Evolutionary conservation across 2,329 filamentous ascomycete genomes (phyloP).

Genomic region (Dryadomyces sulphureus): DNA sequence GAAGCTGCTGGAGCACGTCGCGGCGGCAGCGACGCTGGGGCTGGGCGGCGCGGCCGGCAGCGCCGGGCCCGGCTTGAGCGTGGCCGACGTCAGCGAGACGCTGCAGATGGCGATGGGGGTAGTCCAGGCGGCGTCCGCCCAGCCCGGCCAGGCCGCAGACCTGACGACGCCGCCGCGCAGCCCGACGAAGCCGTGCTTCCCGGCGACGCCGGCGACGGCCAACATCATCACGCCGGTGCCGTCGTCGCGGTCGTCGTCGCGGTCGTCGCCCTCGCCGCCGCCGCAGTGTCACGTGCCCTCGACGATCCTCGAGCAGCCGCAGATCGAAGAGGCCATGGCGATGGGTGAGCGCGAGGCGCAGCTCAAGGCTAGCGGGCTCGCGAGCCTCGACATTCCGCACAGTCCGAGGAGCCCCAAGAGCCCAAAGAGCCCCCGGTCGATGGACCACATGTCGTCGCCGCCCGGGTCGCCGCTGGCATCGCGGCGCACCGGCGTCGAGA

Average conservation of each 20-base stretch:
- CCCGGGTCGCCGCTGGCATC: background rate
- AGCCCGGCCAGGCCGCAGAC: slow-evolving; percentile 19
- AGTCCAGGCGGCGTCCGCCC: slow-evolving; percentile 4
- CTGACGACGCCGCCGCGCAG: slow-evolving; percentile 44
- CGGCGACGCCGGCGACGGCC: slow-evolving; percentile 6
- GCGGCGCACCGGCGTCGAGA: slow-evolving; percentile 36
- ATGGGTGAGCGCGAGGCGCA: slow-evolving; percentile 7
- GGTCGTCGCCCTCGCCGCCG: slow-evolving; percentile 24
- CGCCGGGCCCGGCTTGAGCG: slow-evolving; percentile 1
- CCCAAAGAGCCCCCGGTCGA: background rate
- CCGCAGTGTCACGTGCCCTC: slow-evolving; percentile 41
- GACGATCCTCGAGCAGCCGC: slow-evolving; percentile 37
- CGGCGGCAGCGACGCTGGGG: slow-evolving; percentile 46
- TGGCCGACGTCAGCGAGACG: slow-evolving; percentile 22
- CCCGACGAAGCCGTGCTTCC: slow-evolving; percentile 29
- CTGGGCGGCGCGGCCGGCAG: background rate
- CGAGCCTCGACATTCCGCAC: background rate
- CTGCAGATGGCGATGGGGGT: slow-evolving; percentile 27
- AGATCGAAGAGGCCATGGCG: slow-evolving; percentile 27
- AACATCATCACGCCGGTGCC: slow-evolving; percentile 3
- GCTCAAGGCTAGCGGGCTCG: background rate
- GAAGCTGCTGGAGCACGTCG: slow-evolving; percentile 69
- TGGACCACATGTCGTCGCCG: background rate
- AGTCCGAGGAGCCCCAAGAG: background rate
- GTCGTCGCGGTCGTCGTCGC: slow-evolving; percentile 12